Evolutionary conservation across 768 basidiomycete species (phyloP), one percentile per base, ranked within the genome.

Genomic region (Russula dissimulans): DNA sequence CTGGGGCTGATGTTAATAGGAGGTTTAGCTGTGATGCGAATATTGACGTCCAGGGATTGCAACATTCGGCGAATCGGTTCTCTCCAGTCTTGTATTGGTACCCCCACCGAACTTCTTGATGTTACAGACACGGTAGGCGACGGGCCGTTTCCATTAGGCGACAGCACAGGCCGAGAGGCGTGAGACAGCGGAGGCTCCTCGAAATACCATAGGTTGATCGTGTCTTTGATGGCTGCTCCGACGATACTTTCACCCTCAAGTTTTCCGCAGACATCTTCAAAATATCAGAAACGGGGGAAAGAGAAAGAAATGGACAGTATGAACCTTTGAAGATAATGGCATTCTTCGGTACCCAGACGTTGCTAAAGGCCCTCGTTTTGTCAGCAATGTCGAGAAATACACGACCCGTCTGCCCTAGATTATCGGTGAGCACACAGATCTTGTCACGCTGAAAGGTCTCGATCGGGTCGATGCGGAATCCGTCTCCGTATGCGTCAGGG

Each of bases 271-370:
- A 59, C 26, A 4, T 52, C 57, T 59, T 14, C 10, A 43, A 9
- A 15, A 44, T 11, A 12, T 51, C 18, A 53, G 50, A 41, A 26
- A 38, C 9, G 14, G 36, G 29, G 12, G 11, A 26, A 41, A 50
- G 12, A 8, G 12, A 54, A 12, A 7, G 8, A 46, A 5, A 4
- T 45, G 39, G 12, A 18, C 31, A 4, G 34, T 3, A 1, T 36
- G n/a, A 7, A 59, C 61, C 57, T 47, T 60, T 60, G 26, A 60
- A 60, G 7, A 60, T 55, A 5, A 60, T 55, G 8, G 54, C 54
- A 9, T 10, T 8, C 6, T 45, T 31, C 11, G 59, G 54, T 2
- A 26, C 2, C 59, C 59, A 60, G 29, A 50, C n/a, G 5, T 60
- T 60, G 5, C 54, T 47, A 49, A 62, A 62, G 10, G 34, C 48